Evolutionary conservation across 257 asterid species (phyloP), one percentile per base, ranked within the genome.

Genomic region (Ajuga chamaepitys): DNA sequence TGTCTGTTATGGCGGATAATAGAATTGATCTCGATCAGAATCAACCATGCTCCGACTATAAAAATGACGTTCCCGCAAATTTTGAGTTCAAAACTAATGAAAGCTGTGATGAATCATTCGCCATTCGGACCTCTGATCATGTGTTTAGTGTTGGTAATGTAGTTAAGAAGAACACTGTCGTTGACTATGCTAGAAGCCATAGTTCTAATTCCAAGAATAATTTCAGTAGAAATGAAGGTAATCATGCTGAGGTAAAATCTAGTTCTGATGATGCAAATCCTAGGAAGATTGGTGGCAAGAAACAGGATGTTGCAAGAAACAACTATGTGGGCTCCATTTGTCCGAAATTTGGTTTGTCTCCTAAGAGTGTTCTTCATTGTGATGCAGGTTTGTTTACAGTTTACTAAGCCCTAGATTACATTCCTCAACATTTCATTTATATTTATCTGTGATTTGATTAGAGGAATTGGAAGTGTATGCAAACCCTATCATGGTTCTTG

Each of bases 321-420:
- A 61, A 26, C 62, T 4, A 6, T 26, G 67, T 34, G 50, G 76
- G 69, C 51, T 61, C 69, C 17, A 8, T 48, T 65, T 74, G 66
- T 60, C 69, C 72, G 5, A 63, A 63, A 58, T 70, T 69, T 17
- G 88, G 86, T 50, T 58, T 37, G 64, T 77, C 82, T 37, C 87
- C 81, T n/a, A 76, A 74, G 77, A 76, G 81, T 46, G 81, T 77
- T 61, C 88, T 70, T 60, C 77, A 56, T 48, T 22, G 60, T 54
- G 58, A 70, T 52, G 71, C 78, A 66, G 86, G 88, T 84, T 68
- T 68, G 66, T 25, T 57, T 26, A 2, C 52, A 30, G 3, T 28
- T 30, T 30, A 30, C 37, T 4, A 4, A 30, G 37, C 37, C 1
- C n/a, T n/a, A n/a, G n/a, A n/a, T n/a, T n/a, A n/a, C n/a, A n/a